Evolutionary conservation across 2,329 filamentous ascomycete genomes (phyloP).

Genomic region (Fusarium luffae): DNA sequence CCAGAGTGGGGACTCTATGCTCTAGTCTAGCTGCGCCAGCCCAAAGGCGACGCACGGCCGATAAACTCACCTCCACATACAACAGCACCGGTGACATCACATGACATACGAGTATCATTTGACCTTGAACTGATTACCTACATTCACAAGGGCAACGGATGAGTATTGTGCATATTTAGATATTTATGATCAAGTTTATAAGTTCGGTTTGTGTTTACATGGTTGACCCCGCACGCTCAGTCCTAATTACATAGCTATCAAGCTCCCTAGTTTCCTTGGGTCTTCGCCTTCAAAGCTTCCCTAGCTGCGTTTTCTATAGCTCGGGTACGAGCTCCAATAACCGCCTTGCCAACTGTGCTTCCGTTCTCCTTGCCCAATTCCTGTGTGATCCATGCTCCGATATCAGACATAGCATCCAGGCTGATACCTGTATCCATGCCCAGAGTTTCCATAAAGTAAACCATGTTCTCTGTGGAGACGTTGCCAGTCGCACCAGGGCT

Average conservation of each 20-base stretch:
- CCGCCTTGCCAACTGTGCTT: constrained; percentile 74
- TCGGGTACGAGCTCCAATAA: constrained; percentile 62
- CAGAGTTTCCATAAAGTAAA: constrained; percentile 79
- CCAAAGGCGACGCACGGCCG: constrained; percentile 45
- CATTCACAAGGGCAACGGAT: not conserved
- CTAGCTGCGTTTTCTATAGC: constrained; percentile 40
- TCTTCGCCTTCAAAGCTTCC: constrained; percentile 6
- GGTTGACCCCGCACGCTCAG: not conserved
- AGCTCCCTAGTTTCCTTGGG: constrained; percentile 5
- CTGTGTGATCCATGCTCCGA: constrained; percentile 77
- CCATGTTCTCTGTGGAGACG: constrained; percentile 84
- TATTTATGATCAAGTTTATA: not conserved
- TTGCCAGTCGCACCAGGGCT: constrained; percentile 88
- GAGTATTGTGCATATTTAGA: not conserved
- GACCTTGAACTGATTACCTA: not conserved
- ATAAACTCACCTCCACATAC: constrained; percentile 38
- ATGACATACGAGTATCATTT: constrained; percentile 48
- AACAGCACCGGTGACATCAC: constrained; percentile 51
- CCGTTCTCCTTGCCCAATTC: constrained; percentile 72
- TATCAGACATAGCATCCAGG: constrained; percentile 71
- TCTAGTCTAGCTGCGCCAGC: constrained; percentile 39
- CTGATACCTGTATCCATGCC: constrained; percentile 81
- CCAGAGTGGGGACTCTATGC: constrained; percentile 49
- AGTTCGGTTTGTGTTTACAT: not conserved
- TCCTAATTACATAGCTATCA: not conserved